Base-by-base conservation (phyloP, 164 flowering plant species). In the Vitis riparia region DNA sequence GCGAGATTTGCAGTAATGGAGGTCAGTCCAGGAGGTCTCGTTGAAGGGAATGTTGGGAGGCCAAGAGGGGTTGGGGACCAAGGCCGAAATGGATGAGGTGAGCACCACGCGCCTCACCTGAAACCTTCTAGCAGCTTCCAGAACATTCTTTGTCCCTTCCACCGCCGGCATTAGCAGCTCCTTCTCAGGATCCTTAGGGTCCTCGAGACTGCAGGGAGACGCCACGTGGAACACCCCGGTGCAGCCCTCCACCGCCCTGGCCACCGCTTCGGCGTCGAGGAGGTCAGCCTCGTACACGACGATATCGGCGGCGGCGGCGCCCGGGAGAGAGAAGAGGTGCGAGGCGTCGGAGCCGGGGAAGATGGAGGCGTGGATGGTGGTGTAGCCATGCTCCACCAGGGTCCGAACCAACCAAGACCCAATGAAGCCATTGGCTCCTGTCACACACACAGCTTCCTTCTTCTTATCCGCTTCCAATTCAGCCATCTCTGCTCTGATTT, bases 401-500 rank as follows among this genome's bases (percentile, higher is more conserved):
- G 87, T 78, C 3, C 73, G 77, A 49, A 91, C 84, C 11, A 92
- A 48, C 91, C 91, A 89, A 19, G 96, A 80, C 9, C 98, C 98
- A 11, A 91, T 91, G 88, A 89, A 92, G 16, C 96, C 98, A 71
- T 88, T 89, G 67, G 89, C 96, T 48, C 98, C 96, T 1, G 96
- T 92, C 27, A 91, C 92, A 75, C 95, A 89, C 3, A 92, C 92
- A 6, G 70, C 68, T 51, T 59, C 52, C 27, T 52, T 27, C 30
- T 51, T 51, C 64, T 51, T 64, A 13, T 52, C 11, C 13, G 12
- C 47, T 47, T n/a, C 64, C 29, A 47, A 47, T 61, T 23, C 62
- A 11, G 19, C 62, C 62, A 59, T 59, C 4, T 11, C 44, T 6
- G 44, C 44, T 37, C 44, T 37, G 44, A 37, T 37, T 37, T 3